Percentiles rank a stretch among this genome's conserved stretches.
Evolutionary conservation across 495 filamentous ascomycete genomes (phyloP).

Genomic region (Bryoglossum gracile): DNA sequence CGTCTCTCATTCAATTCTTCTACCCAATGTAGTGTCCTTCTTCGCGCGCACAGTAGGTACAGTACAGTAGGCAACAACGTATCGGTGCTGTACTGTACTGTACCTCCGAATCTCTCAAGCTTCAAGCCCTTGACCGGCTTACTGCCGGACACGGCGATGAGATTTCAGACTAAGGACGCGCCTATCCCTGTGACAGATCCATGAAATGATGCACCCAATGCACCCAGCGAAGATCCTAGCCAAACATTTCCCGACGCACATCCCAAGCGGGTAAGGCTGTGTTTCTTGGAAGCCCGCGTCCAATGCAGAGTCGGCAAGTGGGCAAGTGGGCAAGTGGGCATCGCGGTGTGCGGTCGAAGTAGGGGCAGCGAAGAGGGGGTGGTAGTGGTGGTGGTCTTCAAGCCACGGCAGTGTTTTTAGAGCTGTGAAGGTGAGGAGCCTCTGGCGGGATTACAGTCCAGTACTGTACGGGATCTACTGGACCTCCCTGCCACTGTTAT

Average conservation of each 20-base stretch:
- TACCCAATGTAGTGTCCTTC: too few relatives aligned
- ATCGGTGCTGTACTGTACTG: too few relatives aligned
- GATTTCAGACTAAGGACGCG: conserved; percentile 11
- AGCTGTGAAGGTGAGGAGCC: background rate
- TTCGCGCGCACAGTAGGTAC: too few relatives aligned
- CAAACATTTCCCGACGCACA: conserved; percentile 6
- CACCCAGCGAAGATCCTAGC: conserved; percentile 6
- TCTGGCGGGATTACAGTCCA: too few relatives aligned
- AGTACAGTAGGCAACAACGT: too few relatives aligned
- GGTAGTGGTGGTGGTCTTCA: background rate
- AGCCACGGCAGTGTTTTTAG: background rate
- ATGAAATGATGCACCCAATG: conserved; percentile 4
- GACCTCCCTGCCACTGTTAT: too few relatives aligned
- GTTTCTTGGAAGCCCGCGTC: background rate
- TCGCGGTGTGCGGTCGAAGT: background rate
- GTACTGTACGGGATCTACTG: background rate
- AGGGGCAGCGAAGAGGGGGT: background rate
- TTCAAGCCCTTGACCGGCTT: background rate
- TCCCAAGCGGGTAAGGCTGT: conserved; percentile 18
- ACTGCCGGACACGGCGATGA: conserved; percentile 18
- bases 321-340: conserved; percentile 1
- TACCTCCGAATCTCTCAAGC: too few relatives aligned
- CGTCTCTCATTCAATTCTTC: too few relatives aligned
- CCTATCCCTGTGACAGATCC: conserved; percentile 5
- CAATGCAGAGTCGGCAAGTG: background rate